Base-by-base conservation (phyloP, 2,329 filamentous ascomycete species). In the Colletotrichum simmondsii region DNA sequence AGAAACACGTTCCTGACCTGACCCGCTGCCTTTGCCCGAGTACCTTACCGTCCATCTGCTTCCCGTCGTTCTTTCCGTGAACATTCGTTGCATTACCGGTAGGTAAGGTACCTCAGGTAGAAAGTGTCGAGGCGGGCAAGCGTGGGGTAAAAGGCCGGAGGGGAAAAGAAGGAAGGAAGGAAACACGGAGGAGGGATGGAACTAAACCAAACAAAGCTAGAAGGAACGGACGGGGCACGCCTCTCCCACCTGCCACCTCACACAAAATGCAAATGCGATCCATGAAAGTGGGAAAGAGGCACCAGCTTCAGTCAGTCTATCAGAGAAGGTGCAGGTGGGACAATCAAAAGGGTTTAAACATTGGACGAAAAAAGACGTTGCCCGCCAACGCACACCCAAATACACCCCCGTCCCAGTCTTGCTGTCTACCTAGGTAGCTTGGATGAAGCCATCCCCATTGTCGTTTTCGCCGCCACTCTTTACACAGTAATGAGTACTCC, bases 221-320 rank as follows among this genome's bases (percentile, higher is more conserved):
- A 56, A 57, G 56, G 32, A 35, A 61, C 57, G 28, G 26, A 67
- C 14, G 35, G 62, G 28, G 19, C 54, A 30, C 14, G 54, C 63
- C 62, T 67, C 30, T 60, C 32, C 42, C 32, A 57, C 68, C 63
- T 71, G 64, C 68, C 68, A 71, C 68, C 56, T 71, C 63, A 71
- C 32, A 22, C 52, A 59, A 64, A 69, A 35, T 49, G 52, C 19
- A 28, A 62, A 49, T 12, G 24, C 12, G 53, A 65, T 66, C 28
- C 2, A 58, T 24, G 57, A 54, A 12, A 53, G 53, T 54, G 30
- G 42, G 37, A 14, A n/a, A 35, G 30, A 37, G 7, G 60, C 46
- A 52, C 60, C 46, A 11, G 8, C 37, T 42, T 42, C 16, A 16
- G 6, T 19, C 37, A 42, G 14, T 42, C 16, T 19, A 19, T 16